Evolutionary conservation across 2,329 filamentous ascomycete genomes (phyloP), one percentile per base, ranked within the genome.

Genomic region (Neonectria neomacrospora): DNA sequence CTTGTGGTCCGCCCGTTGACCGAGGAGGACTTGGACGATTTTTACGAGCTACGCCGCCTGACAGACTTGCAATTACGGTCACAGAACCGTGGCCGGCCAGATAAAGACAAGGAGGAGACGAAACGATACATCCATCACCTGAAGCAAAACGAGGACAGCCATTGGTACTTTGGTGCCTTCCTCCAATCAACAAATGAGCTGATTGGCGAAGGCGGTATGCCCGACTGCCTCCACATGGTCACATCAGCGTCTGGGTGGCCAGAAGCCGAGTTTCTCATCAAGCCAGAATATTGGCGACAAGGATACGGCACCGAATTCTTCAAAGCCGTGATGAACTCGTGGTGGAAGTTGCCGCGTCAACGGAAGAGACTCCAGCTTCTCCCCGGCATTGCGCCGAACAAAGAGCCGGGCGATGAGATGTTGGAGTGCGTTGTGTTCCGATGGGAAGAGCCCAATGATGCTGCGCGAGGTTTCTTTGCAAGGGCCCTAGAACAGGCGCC

Each of bases 121-220:
- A 65, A 32, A n/a, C 34, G 52, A 37, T 53, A 64, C 3, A 61
- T 68, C 1, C 42, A 68, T 9, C 23, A 48, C 2, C 34, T 68
- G 4, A 47, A 42, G 0, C 50, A 68, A 5, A 54, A 68, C 9
- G 39, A 66, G 18, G 55, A 68, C 30, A 50, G 56, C 37, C 59
- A 68, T 3, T 68, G 67, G 67, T 64, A 55, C 41, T 68, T 64
- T 26, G 67, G 67, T 26, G 67, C 67, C 2, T 68, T 68, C 14
- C 56, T 68, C 9, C 56, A 61, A 39, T 66, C 63, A 6, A 68
- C 67, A 3, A 50, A 47, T 5, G 67, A 68, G 37, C 47, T 68
- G 7, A 68, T 68, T 4, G 67, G 63, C 26, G 67, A 68, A 22
- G 67, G 59, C 20, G 67, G 67, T n/a, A 18, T 68, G 2, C 42